A percentile compares a stretch with the other conserved stretches of the same genome.
Conservation (phyloP, 495 filamentous ascomycete genomes). For the Sabuloglossum arenarium region DNA sequence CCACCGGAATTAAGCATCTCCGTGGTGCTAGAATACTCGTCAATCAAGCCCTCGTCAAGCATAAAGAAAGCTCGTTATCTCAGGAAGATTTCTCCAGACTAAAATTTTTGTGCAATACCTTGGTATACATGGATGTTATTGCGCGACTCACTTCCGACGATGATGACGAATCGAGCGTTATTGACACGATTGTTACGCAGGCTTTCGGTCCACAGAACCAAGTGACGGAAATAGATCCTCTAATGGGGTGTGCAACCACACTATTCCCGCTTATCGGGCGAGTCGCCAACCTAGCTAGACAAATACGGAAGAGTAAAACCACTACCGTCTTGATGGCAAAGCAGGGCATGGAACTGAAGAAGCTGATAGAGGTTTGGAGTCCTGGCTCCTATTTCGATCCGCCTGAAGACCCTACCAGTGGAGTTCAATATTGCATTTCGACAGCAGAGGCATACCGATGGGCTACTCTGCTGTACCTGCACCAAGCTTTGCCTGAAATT, state of each 20-base stretch:
- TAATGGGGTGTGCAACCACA: slow-evolving; percentile 53
- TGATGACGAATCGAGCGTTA: slow-evolving; percentile 31
- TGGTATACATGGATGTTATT: slow-evolving; percentile 70
- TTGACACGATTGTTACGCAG: slow-evolving; percentile 24
- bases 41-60: slow-evolving; percentile 22
- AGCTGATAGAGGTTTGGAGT: slow-evolving; percentile 40
- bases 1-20: slow-evolving; percentile 55
- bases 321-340: slow-evolving; percentile 43
- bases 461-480: slow-evolving; percentile 55
- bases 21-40: slow-evolving; percentile 47
- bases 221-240: slow-evolving; percentile 44
- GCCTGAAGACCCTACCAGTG: slow-evolving; percentile 44
- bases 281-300: slow-evolving; percentile 46
- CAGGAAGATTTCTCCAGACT: slow-evolving; percentile 31
- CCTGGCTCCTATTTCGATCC: slow-evolving; percentile 32
- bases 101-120: slow-evolving; percentile 56
- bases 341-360: slow-evolving; percentile 43
- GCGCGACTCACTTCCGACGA: slow-evolving; percentile 49
- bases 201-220: slow-evolving; percentile 21
- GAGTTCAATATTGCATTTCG: slow-evolving; percentile 43
- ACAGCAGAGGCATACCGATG: slow-evolving; percentile 61
- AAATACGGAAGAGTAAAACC: slow-evolving; percentile 31
- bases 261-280: slow-evolving; percentile 56
- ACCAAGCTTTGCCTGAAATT: slow-evolving; percentile 60
- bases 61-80: slow-evolving; percentile 15